These are phyloP conservation scores for Backusella westeae DNA, from an alignment of 192 early-diverging fungal species.

Conservation along the genomic window DNA sequence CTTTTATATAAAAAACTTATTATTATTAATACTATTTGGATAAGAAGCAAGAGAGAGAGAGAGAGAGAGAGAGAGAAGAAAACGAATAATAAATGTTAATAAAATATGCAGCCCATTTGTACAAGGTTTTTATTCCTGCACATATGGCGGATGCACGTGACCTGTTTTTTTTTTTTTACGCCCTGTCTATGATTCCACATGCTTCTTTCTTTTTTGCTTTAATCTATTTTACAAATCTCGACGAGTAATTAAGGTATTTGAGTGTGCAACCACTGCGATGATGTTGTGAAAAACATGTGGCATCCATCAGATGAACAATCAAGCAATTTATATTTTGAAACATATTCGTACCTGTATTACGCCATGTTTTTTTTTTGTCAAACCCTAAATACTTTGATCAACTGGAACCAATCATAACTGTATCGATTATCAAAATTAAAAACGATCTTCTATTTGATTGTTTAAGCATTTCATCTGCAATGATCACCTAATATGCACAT, in stretches of 20 bases:
- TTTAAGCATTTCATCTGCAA: too few relatives aligned
- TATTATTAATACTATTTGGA: not conserved
- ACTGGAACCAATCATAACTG: not conserved
- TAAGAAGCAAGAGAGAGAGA: not conserved
- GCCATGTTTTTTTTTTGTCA: not conserved
- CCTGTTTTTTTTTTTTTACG: not conserved
- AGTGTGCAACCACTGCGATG: not conserved
- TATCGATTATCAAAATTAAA: not conserved
- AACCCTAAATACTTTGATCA: not conserved
- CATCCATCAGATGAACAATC: not conserved
- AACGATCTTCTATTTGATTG: too few relatives aligned
- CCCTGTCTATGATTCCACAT: not conserved
- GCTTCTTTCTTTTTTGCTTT: not conserved
- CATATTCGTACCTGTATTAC: not conserved
- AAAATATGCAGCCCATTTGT: not conserved
- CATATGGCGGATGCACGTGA: not conserved
- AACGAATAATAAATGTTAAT: too few relatives aligned
- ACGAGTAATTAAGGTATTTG: not conserved
- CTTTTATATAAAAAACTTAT: too few relatives aligned
- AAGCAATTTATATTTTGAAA: not conserved
- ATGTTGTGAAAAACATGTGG: slow-evolving; percentile 1
- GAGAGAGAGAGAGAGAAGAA: not conserved
- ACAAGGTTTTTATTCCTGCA: not conserved
- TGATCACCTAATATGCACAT: not conserved
- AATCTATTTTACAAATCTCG: not conserved